These are phyloP conservation scores for Hyaloscypha bicolor DNA, from an alignment of 495 filamentous ascomycete genomes.

Conservation along the genomic window DNA sequence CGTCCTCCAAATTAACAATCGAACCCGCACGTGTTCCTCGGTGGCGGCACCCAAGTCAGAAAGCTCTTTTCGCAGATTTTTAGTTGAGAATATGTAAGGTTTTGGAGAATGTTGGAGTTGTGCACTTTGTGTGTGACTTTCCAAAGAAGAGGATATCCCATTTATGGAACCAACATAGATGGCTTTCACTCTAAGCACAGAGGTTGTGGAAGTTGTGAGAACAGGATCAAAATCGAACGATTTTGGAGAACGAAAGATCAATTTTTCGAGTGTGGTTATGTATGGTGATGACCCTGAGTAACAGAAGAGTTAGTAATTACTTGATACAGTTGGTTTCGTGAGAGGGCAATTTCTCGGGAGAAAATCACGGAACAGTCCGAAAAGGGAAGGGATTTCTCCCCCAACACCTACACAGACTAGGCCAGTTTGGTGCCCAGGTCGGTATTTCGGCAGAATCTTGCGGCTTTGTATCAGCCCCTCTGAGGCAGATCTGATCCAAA, in stretches of 20 bases:
- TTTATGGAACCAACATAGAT: not conserved
- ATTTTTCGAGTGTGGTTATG: not conserved
- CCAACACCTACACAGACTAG: not conserved
- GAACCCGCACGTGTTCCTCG: not conserved
- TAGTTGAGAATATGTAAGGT: not conserved
- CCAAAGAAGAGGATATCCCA: not conserved
- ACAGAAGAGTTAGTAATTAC: too few relatives aligned
- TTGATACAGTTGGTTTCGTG: too few relatives aligned
- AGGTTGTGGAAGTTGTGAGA: not conserved
- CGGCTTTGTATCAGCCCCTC: not conserved
- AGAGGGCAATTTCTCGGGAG: too few relatives aligned
- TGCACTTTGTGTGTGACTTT: not conserved
- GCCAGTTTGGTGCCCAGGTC: conserved; percentile 2
- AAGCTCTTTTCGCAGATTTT: not conserved
- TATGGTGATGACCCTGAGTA: not conserved
- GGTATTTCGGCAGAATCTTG: not conserved
- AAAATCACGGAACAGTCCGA: too few relatives aligned
- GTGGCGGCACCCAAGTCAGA: not conserved
- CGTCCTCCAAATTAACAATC: not conserved
- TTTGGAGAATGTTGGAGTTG: not conserved
- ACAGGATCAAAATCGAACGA: not conserved
- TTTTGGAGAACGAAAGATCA: not conserved
- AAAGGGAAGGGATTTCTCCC: too few relatives aligned
- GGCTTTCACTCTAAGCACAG: not conserved
- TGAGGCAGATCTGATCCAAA: not conserved